Conservation (phyloP, 768 basidiomycete genomes). For the Heimioporus sp. region DNA sequence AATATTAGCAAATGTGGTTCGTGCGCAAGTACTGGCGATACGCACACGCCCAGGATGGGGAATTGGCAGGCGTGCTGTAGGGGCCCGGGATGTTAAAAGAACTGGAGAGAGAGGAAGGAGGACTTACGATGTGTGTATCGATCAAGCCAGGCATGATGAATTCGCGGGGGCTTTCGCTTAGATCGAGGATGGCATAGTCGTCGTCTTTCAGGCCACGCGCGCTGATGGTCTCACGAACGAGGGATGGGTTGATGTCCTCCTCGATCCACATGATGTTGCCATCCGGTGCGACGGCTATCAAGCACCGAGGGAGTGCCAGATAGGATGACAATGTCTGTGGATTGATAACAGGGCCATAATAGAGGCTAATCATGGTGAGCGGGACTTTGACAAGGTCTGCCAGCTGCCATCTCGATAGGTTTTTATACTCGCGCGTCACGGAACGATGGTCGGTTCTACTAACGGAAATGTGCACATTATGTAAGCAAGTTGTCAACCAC, state of each 20-base stretch:
- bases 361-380: constrained; percentile 34
- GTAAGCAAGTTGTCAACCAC: too few species aligned
- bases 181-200: constrained; percentile 30
- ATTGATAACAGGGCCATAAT: constrained; percentile 61
- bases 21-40: not conserved
- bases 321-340: constrained; percentile 44
- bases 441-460: too few species aligned
- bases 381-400: too few species aligned
- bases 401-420: too few species aligned
- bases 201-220: constrained; percentile 41
- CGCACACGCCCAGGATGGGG: constrained; percentile 39
- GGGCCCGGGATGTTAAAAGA: not conserved
- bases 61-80: constrained; percentile 40
- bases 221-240: constrained; percentile 50
- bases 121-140: constrained; percentile 86
- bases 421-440: too few species aligned
- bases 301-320: constrained; percentile 46
- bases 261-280: constrained; percentile 75
- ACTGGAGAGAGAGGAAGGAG: not conserved
- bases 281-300: constrained; percentile 48
- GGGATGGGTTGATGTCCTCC: constrained; percentile 47
- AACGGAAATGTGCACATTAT: too few species aligned
- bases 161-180: constrained; percentile 42
- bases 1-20: constrained; percentile 1
- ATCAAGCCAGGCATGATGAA: constrained; percentile 88